Evolutionary conservation across 805 yeast species (phyloP).

Genomic region (Wilhelminamyces savonicus): DNA sequence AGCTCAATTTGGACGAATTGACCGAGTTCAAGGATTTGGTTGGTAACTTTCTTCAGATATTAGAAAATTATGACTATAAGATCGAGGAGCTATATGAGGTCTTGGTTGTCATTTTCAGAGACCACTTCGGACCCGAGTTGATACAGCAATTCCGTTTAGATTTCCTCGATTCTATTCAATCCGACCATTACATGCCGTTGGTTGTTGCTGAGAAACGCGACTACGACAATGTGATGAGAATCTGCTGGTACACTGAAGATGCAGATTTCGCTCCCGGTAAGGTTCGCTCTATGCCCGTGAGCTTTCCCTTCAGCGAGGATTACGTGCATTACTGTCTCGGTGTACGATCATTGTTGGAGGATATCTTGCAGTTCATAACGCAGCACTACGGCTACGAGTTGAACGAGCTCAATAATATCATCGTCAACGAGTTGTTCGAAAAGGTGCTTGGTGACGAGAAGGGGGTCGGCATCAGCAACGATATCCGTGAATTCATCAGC

Average conservation of each 20-base stretch:
- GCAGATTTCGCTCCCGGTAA: slow-evolving; percentile 38
- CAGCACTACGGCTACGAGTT: slow-evolving; percentile 61
- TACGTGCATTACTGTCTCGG: slow-evolving; percentile 84
- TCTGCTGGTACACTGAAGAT: slow-evolving; percentile 64
- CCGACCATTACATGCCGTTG: slow-evolving; percentile 88
- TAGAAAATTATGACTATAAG: slow-evolving; percentile 66
- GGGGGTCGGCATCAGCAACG: slow-evolving; percentile 52
- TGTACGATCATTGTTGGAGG: slow-evolving; percentile 56
- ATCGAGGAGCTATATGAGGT: slow-evolving; percentile 56
- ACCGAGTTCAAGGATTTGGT: slow-evolving; percentile 53
- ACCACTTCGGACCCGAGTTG: slow-evolving; percentile 51
- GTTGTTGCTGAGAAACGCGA: slow-evolving; percentile 53
- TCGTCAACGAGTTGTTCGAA: slow-evolving; percentile 60
- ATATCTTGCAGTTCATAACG: slow-evolving; percentile 58
- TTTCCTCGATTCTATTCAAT: slow-evolving; percentile 56
- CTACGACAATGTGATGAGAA: slow-evolving; percentile 55
- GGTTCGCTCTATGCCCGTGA: slow-evolving; percentile 52
- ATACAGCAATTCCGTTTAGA: slow-evolving; percentile 51
- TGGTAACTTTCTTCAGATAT: slow-evolving; percentile 66
- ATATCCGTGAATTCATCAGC: slow-evolving; percentile 50
- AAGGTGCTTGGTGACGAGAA: slow-evolving; percentile 47
- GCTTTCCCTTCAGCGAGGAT: slow-evolving; percentile 76
- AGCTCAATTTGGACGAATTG: slow-evolving; percentile 39
- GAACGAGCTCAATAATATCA: slow-evolving; percentile 50
- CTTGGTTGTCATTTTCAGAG: slow-evolving; percentile 50